Base-by-base conservation (phyloP, 768 basidiomycete genomes). In the Clitopilus hobsonii region DNA sequence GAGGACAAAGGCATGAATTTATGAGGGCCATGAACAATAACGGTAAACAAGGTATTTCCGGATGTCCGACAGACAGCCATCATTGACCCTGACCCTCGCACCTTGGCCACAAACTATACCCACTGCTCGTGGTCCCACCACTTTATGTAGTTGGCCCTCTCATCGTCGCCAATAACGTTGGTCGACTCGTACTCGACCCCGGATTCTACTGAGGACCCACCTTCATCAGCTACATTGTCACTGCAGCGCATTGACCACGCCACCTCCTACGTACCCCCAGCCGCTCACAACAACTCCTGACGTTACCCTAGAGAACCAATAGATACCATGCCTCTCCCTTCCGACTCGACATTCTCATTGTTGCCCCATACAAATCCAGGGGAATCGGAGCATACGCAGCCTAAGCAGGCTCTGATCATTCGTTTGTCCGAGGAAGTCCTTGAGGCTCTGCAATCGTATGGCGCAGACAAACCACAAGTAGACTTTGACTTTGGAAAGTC, bases 341-440 rank as follows among this genome's bases (percentile, higher is more conserved):
- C 67, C 36, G 72, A 76, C 60, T 71, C 73, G 1, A 71, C 76
- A 8, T 76, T 89, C 41, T 74, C 85, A 7, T 76, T 91, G 38
- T 78, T 84, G 38, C 81, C 83, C 27, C 75, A 78, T 61, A 74
- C 82, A 1, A 72, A 73, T 47, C 81, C 81, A 28, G 83, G 80
- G 45, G 84, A 80, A 57, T 72, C 79, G 0, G 64, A 77, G 28
- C 80, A 82, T 28, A 76, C 85, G 3, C 82, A 79, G 56, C 83
- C 83, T 11, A 89, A 88, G 73, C 78, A 79, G 23, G 89, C 89
- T 49, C 84, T 90, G 82, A 73, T 91, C 50, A 79, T 91, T 36
- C 84, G 88, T 54, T 77, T 91, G 79, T 83, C 89, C 3, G 76
- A 80, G 28, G 86, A 89, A 67, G 83, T 86, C 0, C 74, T 91